A percentile compares a stretch with the other conserved stretches of the same genome.
phyloP scores from a whole-genome alignment of 2,329 filamentous ascomycete species.

The Neofusicoccum umdonicola region DNA sequence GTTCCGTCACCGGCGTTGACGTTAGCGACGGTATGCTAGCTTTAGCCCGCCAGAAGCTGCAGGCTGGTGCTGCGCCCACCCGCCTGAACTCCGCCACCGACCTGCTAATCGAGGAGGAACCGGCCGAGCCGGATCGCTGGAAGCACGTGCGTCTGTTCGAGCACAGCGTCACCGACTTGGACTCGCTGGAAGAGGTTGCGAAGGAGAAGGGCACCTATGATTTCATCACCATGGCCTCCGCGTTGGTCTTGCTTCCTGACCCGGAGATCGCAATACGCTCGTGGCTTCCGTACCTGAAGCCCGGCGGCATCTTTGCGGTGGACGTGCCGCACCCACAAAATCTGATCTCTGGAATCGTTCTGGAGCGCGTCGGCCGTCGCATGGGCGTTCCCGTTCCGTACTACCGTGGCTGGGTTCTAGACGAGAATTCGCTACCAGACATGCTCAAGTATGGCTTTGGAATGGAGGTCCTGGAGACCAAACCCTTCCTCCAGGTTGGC shows the following conservation, averaged over 20 bases:
- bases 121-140: slow-evolving; percentile 23
- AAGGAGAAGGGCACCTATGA: slow-evolving; percentile 30
- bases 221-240: slow-evolving; percentile 40
- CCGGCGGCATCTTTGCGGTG: slow-evolving; percentile 38
- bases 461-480: background rate
- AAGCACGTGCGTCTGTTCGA: slow-evolving; percentile 34
- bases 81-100: background rate
- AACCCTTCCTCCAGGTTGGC: background rate
- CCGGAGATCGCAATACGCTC: slow-evolving; percentile 36
- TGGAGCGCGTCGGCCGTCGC: slow-evolving; percentile 36
- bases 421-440: slow-evolving; percentile 29
- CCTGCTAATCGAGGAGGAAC: slow-evolving; percentile 23
- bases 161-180: slow-evolving; percentile 39
- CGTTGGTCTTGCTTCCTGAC: slow-evolving; percentile 41
- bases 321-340: slow-evolving; percentile 41
- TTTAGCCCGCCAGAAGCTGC: slow-evolving; percentile 1
- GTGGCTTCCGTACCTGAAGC: slow-evolving; percentile 41
- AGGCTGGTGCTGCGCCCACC: background rate
- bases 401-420: slow-evolving; percentile 36
- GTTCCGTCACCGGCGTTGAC: slow-evolving; percentile 42
- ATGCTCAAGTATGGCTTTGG: slow-evolving; percentile 23
- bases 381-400: slow-evolving; percentile 35
- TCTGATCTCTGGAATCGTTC: slow-evolving; percentile 35
- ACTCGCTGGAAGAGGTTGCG: slow-evolving; percentile 21
- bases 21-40: slow-evolving; percentile 35